Percentiles rank a stretch among this genome's conserved stretches.
Evolutionary conservation across 495 filamentous ascomycete genomes (phyloP).

Genomic region (Xylaria telfairii): DNA sequence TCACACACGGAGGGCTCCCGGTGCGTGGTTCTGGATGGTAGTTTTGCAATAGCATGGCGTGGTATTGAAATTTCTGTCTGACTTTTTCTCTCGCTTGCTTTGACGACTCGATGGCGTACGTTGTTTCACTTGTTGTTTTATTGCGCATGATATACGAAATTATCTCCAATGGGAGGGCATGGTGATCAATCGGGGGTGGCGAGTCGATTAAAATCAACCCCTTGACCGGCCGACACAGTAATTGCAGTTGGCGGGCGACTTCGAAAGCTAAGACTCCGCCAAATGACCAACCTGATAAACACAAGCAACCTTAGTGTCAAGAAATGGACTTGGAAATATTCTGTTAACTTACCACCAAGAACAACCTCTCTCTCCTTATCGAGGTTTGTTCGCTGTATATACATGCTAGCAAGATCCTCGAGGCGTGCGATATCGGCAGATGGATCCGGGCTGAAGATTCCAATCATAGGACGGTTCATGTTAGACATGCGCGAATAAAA

Average conservation of each 20-base stretch:
- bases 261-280: conserved; percentile 76
- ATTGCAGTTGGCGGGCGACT: conserved; percentile 62
- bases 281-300: conserved; percentile 63
- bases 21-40: conserved; percentile 18
- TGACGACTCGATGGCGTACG: conserved; percentile 1
- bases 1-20: conserved; percentile 20
- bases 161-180: conserved; percentile 50
- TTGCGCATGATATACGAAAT: conserved; percentile 40
- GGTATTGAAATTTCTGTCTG: conserved; percentile 11
- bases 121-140: not conserved
- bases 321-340: not conserved
- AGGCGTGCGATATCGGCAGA: conserved; percentile 37
- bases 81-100: conserved; percentile 16
- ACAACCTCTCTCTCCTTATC: conserved; percentile 55
- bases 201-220: conserved; percentile 70
- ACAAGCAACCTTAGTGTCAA: conserved; percentile 8
- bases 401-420: conserved; percentile 40
- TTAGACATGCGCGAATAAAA: conserved; percentile 42
- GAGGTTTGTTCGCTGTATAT: conserved; percentile 50
- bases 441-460: conserved; percentile 53
- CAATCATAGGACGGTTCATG: conserved; percentile 44
- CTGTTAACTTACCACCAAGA: conserved; percentile 49
- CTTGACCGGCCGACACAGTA: conserved; percentile 63
- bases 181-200: conserved; percentile 54
- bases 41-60: conserved; percentile 22